Conservation (phyloP, 2,329 filamentous ascomycete genomes). For the Colletotrichum australisinense region DNA sequence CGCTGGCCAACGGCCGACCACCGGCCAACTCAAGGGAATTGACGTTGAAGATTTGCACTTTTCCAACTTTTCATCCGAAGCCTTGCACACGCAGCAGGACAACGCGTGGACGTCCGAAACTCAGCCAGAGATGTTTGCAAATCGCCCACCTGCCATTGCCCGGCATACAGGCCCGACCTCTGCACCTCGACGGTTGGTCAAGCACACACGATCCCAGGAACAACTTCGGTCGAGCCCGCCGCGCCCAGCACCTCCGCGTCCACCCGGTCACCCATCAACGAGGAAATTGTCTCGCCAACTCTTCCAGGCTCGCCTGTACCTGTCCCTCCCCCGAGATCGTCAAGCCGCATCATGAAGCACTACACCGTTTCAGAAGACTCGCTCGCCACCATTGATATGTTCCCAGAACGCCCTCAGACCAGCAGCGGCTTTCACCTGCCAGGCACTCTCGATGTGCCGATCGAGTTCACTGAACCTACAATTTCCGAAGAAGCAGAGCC, state of each 20-base stretch:
- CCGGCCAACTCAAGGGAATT: conserved; percentile 49
- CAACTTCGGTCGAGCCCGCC: conserved; percentile 60
- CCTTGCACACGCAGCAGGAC: conserved; percentile 41
- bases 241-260: conserved; percentile 55
- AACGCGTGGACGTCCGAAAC: conserved; percentile 4
- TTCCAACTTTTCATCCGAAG: conserved; percentile 60
- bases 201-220: conserved; percentile 61
- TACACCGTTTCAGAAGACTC: conserved; percentile 39
- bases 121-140: conserved; percentile 4
- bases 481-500: conserved; percentile 38
- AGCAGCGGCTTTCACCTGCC: conserved; percentile 58
- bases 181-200: conserved; percentile 50
- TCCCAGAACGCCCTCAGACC: conserved; percentile 57
- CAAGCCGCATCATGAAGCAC: conserved; percentile 63
- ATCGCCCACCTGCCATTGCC: conserved; percentile 3
- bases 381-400: conserved; percentile 12
- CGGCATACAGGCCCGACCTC: conserved; percentile 22
- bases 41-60: conserved; percentile 57
- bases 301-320: conserved; percentile 48
- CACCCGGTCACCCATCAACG: conserved; percentile 56
- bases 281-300: conserved; percentile 37
- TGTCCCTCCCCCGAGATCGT: conserved; percentile 63
- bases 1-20: conserved; percentile 48
- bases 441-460: conserved; percentile 50
- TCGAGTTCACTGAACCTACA: conserved; percentile 38